These are phyloP conservation scores for Dentipellis sp. DNA, from an alignment of 768 basidiomycete genomes.

Conservation along the genomic window DNA sequence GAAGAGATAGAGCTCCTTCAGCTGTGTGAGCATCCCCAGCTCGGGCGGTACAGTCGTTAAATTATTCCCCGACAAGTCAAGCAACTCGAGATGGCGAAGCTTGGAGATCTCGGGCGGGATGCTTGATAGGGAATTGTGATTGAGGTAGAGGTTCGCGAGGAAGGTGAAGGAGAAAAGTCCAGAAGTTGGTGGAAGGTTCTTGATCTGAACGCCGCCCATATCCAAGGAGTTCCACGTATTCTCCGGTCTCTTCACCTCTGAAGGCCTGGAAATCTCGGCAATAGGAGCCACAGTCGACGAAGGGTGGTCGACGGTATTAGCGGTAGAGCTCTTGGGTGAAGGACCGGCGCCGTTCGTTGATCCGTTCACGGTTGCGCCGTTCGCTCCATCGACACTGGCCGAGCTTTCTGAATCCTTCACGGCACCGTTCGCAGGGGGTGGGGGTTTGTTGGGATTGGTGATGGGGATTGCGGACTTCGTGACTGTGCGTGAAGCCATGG, in stretches of 20 bases:
- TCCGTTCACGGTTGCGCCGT: conserved; percentile 13
- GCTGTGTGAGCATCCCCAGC: conserved; percentile 79
- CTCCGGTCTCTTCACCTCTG: conserved; percentile 53
- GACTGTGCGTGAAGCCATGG: conserved; percentile 83
- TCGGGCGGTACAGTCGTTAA: conserved; percentile 74
- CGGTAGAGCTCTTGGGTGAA: conserved; percentile 25
- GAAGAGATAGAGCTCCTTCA: conserved; percentile 91
- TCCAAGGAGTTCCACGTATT: conserved; percentile 88
- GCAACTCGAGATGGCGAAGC: conserved; percentile 76
- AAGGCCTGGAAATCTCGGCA: conserved; percentile 55
- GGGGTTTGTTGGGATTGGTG: conserved; percentile 75
- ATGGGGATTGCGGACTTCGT: conserved; percentile 86
- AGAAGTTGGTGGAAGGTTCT: conserved; percentile 73
- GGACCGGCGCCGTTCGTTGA: conserved; percentile 21
- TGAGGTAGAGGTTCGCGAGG: conserved; percentile 91
- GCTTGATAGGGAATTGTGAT: conserved; percentile 78
- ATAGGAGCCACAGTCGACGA: conserved; percentile 72
- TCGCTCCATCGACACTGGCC: conserved; percentile 1
- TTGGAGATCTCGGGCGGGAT: conserved; percentile 79
- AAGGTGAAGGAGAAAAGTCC: conserved; percentile 84
- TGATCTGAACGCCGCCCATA: conserved; percentile 92
- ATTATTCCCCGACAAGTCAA: conserved; percentile 88
- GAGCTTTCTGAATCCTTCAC: conserved; percentile 20
- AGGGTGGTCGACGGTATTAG: conserved; percentile 44
- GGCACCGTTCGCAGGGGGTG: conserved; percentile 24